Percentiles rank a stretch among this genome's conserved stretches.
Conservation (phyloP, 225 moss, liverwort and hornwort genomes). For the Bryoerythrophyllum caledonicum region DNA sequence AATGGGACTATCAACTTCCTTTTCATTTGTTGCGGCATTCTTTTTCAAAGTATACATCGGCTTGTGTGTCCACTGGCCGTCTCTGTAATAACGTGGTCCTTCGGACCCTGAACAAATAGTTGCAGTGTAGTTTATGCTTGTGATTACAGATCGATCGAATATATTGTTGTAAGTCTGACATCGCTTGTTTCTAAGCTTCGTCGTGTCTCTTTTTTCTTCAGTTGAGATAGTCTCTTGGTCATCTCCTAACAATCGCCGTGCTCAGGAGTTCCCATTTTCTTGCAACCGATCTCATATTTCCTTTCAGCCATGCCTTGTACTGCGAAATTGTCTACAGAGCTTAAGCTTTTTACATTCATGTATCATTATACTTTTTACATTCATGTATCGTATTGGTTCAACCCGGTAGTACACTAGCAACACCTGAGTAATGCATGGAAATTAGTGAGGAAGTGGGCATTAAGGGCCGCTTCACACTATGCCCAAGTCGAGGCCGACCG, state of each 20-base stretch:
- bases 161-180: background rate
- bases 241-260: background rate
- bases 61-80: background rate
- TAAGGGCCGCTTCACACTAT: no score
- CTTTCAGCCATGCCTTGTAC: background rate
- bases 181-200: background rate
- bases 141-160: background rate
- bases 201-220: background rate
- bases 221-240: background rate
- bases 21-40: background rate
- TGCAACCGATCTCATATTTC: background rate
- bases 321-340: no score
- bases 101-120: background rate
- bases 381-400: no score
- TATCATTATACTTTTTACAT: no score
- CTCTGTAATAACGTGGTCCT: background rate
- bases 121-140: background rate
- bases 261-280: background rate
- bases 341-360: no score
- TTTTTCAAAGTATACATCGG: constrained; percentile 7
- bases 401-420: no score
- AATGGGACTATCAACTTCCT: background rate
- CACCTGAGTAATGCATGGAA: no score
- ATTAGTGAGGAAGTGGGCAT: no score
- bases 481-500: no score